A percentile compares a stretch with the other conserved stretches of the same genome.
These are phyloP conservation scores for Halophytophthora batemanensis DNA, from an alignment of 352 stramenopile genomes.

Conservation along the genomic window DNA sequence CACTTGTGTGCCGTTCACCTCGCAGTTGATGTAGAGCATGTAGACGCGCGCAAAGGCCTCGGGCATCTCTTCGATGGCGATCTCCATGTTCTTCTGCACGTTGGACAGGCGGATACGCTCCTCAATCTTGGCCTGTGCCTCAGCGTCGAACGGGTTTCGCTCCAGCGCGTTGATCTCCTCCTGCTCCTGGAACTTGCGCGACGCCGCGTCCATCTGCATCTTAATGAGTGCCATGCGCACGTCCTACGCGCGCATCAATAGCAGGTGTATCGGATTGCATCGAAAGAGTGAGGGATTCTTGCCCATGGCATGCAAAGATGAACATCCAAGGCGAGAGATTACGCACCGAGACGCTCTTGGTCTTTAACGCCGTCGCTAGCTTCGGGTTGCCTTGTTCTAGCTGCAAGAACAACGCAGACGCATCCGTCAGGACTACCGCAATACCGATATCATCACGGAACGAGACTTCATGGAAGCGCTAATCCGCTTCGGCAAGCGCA, in stretches of 20 bases:
- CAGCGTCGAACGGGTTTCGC: slow-evolving; percentile 72
- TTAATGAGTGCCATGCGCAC: slow-evolving; percentile 82
- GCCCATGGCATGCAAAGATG: too few species aligned
- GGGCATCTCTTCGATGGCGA: slow-evolving; percentile 86
- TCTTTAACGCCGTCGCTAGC: slow-evolving; percentile 57
- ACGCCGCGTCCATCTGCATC: slow-evolving; percentile 81
- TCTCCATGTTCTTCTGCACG: slow-evolving; percentile 89
- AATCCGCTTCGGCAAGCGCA: slow-evolving; percentile 9
- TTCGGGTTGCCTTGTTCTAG: slow-evolving; percentile 59
- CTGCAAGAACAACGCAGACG: slow-evolving; percentile 18
- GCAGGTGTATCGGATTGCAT: background rate
- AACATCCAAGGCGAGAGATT: too few species aligned
- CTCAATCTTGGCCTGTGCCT: slow-evolving; percentile 77
- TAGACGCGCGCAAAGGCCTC: slow-evolving; percentile 82
- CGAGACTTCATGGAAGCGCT: background rate
- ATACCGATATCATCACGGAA: background rate
- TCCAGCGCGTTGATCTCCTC: slow-evolving; percentile 68
- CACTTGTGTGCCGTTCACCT: slow-evolving; percentile 77
- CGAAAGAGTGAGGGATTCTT: too few species aligned
- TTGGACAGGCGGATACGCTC: slow-evolving; percentile 83
- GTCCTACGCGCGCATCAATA: slow-evolving; percentile 34
- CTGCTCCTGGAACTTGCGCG: slow-evolving; percentile 77
- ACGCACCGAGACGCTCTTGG: slow-evolving; percentile 67
- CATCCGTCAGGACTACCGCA: background rate
- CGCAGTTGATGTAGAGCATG: slow-evolving; percentile 89